phyloP scores from a whole-genome alignment of 2,329 filamentous ascomycete genomes.

The Colletotrichum plurivorum region DNA sequence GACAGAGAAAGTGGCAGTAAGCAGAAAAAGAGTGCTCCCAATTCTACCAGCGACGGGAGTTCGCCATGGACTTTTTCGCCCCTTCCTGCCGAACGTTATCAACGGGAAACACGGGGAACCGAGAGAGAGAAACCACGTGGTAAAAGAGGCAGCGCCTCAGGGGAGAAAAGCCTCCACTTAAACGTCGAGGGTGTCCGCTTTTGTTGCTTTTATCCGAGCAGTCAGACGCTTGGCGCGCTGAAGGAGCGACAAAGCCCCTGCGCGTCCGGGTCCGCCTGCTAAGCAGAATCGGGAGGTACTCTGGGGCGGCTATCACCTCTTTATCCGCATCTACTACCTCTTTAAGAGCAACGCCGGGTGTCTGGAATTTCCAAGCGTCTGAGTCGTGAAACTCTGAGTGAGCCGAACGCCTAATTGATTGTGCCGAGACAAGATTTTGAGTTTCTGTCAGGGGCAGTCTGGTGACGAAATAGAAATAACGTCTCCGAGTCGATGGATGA shows the following conservation, averaged over 20 bases:
- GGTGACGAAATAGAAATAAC: neutral
- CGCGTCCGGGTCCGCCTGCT: neutral
- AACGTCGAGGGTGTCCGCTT: slow-evolving; percentile 14
- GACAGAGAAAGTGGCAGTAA: slow-evolving; percentile 8
- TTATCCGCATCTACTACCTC: neutral
- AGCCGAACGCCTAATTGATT: neutral
- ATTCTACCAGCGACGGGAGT: slow-evolving; percentile 8
- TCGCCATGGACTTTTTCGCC: slow-evolving; percentile 24
- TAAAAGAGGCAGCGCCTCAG: slow-evolving; percentile 33
- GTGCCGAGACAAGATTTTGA: slow-evolving; percentile 14
- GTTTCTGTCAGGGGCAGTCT: slow-evolving; percentile 5
- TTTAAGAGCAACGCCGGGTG: neutral
- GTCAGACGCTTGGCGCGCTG: slow-evolving; percentile 12
- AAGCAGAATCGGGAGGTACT: neutral
- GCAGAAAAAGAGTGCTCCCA: slow-evolving; percentile 15
- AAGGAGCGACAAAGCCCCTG: slow-evolving; percentile 17
- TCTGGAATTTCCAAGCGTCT: slow-evolving; percentile 15
- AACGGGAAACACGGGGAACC: slow-evolving; percentile 15
- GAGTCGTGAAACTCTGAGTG: slow-evolving; percentile 17
- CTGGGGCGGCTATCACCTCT: slow-evolving; percentile 2
- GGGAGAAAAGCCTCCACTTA: slow-evolving; percentile 22
- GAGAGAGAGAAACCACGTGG: slow-evolving; percentile 13
- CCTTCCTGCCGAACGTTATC: slow-evolving; percentile 4
- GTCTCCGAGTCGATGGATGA: neutral
- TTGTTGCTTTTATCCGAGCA: slow-evolving; percentile 30